These are phyloP conservation scores for Pulveroboletus sp. DNA, from an alignment of 768 basidiomycete genomes.

Conservation along the genomic window DNA sequence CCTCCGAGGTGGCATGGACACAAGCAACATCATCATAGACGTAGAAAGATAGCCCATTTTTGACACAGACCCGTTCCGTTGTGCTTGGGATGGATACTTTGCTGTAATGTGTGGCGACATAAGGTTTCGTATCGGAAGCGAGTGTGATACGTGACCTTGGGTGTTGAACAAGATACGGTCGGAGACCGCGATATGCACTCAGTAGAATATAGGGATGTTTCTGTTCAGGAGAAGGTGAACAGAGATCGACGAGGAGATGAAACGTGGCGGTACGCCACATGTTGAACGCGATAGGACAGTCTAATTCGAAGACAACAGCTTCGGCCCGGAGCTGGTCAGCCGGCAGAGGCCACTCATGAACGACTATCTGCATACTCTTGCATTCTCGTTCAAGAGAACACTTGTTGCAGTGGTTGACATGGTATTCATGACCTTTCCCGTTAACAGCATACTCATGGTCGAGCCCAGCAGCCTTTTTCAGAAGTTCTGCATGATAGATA, in stretches of 20 bases:
- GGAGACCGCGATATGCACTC: not conserved
- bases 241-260: conserved; percentile 35
- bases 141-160: conserved; percentile 30
- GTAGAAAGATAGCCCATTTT: conserved; percentile 29
- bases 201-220: not conserved
- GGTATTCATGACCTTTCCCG: not conserved
- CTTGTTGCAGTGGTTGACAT: conserved; percentile 22
- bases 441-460: conserved; percentile 6
- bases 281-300: conserved; percentile 33
- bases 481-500: conserved; percentile 17
- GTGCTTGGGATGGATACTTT: conserved; percentile 13
- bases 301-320: conserved; percentile 39
- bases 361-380: conserved; percentile 24
- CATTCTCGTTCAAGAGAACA: conserved; percentile 27
- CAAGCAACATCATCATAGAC: conserved; percentile 23
- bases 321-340: not conserved
- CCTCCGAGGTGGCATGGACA: conserved; percentile 8
- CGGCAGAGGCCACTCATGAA: conserved; percentile 36
- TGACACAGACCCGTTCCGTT: conserved; percentile 17
- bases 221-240: conserved; percentile 6
- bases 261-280: conserved; percentile 33
- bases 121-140: conserved; percentile 36
- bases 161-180: not conserved
- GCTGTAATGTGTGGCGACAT: conserved; percentile 32
- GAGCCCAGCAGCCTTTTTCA: not conserved